These are phyloP conservation scores for Cicer chorassanicum DNA, from an alignment of 306 rosid species.

Conservation along the genomic window DNA sequence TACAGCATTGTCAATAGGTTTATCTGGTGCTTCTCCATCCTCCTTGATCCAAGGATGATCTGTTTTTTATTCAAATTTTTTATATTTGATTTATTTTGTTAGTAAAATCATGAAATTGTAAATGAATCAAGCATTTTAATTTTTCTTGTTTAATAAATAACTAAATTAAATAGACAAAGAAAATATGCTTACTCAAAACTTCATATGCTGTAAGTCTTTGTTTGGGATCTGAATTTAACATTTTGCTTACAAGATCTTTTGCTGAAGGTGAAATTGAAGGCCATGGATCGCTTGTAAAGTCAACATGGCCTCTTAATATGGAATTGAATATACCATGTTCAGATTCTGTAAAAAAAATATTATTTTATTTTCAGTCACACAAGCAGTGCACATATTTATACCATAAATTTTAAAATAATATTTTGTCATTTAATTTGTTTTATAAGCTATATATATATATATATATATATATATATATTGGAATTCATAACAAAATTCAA, in stretches of 20 bases:
- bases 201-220: constrained; percentile 23
- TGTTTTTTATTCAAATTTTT: background rate
- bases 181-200: constrained; percentile 21
- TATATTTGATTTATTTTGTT: background rate
- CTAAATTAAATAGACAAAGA: background rate
- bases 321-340: constrained; percentile 55
- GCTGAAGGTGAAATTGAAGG: constrained; percentile 81
- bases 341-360: constrained; percentile 40
- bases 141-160: background rate
- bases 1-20: constrained; percentile 61
- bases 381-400: background rate
- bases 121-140: background rate
- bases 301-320: constrained; percentile 67
- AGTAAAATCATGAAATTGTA: background rate
- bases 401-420: background rate
- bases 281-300: constrained; percentile 88
- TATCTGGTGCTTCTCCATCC: constrained; percentile 38
- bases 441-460: background rate
- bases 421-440: too few relatives aligned
- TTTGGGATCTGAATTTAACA: constrained; percentile 43
- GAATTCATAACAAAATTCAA: background rate
- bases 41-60: constrained; percentile 30
- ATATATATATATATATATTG: background rate
- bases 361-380: background rate
- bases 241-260: constrained; percentile 46